Conservation (phyloP, 2,329 filamentous ascomycete genomes). For the Aspergillus versicolor region DNA sequence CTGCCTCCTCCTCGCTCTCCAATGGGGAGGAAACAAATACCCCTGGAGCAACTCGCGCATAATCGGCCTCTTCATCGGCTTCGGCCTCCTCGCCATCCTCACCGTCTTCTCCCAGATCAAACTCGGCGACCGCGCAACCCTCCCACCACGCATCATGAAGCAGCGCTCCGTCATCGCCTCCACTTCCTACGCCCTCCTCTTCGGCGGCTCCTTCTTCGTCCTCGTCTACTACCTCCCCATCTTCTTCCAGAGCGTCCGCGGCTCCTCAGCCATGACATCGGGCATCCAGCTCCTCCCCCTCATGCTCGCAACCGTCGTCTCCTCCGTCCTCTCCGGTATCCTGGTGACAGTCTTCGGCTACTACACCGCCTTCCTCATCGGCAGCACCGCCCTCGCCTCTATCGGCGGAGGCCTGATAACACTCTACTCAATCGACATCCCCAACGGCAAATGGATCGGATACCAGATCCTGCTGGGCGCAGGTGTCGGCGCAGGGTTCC, state of each 20-base stretch:
- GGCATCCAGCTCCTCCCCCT: conserved; percentile 18
- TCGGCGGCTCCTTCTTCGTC: conserved; percentile 13
- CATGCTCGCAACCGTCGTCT: conserved; percentile 10
- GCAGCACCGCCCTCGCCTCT: conserved; percentile 32
- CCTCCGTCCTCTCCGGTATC: conserved; percentile 1
- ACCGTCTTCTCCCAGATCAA: conserved; percentile 5
- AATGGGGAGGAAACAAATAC: conserved; percentile 57
- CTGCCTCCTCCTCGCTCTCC: conserved; percentile 55
- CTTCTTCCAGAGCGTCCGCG: conserved; percentile 18
- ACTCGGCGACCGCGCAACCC: conserved; percentile 11
- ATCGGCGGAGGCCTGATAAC: conserved; percentile 45
- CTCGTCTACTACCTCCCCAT: conserved; percentile 19
- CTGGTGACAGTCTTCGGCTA: conserved; percentile 11
- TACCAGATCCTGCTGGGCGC: conserved; percentile 37
- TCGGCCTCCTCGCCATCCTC: conserved; percentile 13
- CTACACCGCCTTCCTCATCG: conserved; percentile 35
- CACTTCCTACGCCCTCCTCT: not conserved
- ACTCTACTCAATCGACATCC: conserved; percentile 35
- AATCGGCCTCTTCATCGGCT: conserved; percentile 40
- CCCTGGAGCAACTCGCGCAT: conserved; percentile 47
- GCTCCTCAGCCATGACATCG: conserved; percentile 11
- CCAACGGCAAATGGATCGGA: conserved; percentile 39
- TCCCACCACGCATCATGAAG: conserved; percentile 11
- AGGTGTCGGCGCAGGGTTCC: conserved; percentile 38
- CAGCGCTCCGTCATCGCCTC: conserved; percentile 8